phyloP scores from a whole-genome alignment of 2,329 filamentous ascomycete species.

The Clarireedia hainanense region DNA sequence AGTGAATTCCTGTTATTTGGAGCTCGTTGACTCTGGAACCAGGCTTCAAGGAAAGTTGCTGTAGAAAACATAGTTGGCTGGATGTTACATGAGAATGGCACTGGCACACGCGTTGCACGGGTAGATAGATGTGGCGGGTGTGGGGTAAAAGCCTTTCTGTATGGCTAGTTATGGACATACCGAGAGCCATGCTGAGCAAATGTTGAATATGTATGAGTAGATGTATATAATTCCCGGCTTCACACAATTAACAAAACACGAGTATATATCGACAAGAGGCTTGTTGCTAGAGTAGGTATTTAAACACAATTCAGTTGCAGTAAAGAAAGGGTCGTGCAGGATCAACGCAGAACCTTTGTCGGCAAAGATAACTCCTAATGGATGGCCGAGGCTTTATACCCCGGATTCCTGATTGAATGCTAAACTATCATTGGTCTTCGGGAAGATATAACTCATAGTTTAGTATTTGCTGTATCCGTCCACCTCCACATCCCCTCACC shows the following conservation, averaged over 20 bases:
- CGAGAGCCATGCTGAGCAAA: too few relatives aligned
- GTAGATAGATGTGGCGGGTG: too few relatives aligned
- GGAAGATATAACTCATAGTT: background rate
- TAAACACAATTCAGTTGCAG: background rate
- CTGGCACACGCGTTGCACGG: too few relatives aligned
- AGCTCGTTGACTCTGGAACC: background rate
- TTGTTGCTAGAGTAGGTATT: background rate
- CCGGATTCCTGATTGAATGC: background rate
- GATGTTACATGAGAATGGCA: too few relatives aligned
- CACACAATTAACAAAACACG: too few relatives aligned
- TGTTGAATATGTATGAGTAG: too few relatives aligned
- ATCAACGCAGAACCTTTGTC: background rate
- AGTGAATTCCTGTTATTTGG: background rate
- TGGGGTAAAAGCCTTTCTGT: too few relatives aligned
- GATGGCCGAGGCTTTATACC: background rate
- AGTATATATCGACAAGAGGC: too few relatives aligned
- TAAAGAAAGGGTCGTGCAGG: background rate
- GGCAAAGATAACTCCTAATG: background rate
- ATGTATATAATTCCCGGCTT: too few relatives aligned
- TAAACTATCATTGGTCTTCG: background rate
- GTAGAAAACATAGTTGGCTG: background rate
- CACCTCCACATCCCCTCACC: background rate
- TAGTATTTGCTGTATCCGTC: background rate
- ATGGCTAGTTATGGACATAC: too few relatives aligned
- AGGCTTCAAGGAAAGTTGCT: background rate